Base-by-base conservation (phyloP, 345 rosid species). In the Camelina neglecta region DNA sequence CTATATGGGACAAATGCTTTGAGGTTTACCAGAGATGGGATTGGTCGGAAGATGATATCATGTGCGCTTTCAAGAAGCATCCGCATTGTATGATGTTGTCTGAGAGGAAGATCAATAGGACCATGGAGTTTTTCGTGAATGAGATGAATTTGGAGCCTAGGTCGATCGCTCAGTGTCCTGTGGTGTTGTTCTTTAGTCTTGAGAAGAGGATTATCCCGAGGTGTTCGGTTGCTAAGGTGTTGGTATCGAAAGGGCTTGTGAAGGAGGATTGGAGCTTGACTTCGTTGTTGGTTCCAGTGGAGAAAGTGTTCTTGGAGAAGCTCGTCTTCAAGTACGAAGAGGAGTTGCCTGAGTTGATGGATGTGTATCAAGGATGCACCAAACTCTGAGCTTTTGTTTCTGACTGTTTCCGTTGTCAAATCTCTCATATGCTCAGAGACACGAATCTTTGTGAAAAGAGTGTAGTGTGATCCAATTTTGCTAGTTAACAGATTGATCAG, bases 131-230 rank as follows among this genome's bases (percentile, higher is more conserved):
- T 82, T 64, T 84, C 6, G 88, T 85, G 5, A 81, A 83, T 6
- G 75, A 85, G 76, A 83, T 86, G 84, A 86, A 79, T 2, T 35
- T 65, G 71, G 66, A 51, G 8, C 69, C 93, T 4, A 63, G 72
- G 58, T 61, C 26, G 11, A 73, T 88, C 15, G 87, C 78, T 1
- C 72, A 74, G 18, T 69, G 63, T 23, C 89, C 89, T 1, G 75
- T 65, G 13, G 66, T 85, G 8, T 51, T 86, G 47, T 75, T 82
- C 54, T 81, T 77, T 54, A 86, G 82, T 75, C 56, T 86, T 70
- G 84, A 85, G 58, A 89, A 81, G 82, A 84, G 90, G 76, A 86
- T 83, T 16, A 67, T 81, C 41, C 90, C 90, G 0, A 75, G 90
- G 66, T 85, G 86, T 71, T 73, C 73, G 1, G 87, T 86, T 38